Evolutionary conservation across 345 rosid genomes (phyloP).

Genomic region (Moricandia moricandioides): DNA sequence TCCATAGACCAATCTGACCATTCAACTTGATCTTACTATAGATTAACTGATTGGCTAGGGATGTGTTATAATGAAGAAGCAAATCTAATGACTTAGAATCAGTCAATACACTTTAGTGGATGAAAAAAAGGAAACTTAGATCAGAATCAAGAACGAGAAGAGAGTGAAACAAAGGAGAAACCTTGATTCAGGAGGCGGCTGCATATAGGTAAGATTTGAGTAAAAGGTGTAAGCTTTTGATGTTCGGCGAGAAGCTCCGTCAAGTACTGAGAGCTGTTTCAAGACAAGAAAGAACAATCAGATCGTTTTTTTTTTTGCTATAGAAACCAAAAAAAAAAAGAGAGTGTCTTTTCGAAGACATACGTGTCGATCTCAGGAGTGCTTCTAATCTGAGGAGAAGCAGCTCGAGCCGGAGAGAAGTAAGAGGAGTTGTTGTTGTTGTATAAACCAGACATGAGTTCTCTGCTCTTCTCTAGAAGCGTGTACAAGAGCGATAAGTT

Average conservation of each 20-base stretch:
- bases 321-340: not conserved
- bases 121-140: not conserved
- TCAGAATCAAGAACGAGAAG: slow-evolving; percentile 21
- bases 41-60: not conserved
- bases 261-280: slow-evolving; percentile 68
- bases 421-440: slow-evolving; percentile 74
- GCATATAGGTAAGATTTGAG: slow-evolving; percentile 83
- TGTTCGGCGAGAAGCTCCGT: slow-evolving; percentile 90
- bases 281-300: not conserved
- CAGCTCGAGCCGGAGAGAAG: slow-evolving; percentile 96
- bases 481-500: not conserved
- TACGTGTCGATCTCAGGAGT: slow-evolving; percentile 92
- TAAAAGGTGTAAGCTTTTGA: slow-evolving; percentile 94
- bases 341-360: slow-evolving; percentile 21
- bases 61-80: too few relatives aligned
- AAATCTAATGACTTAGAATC: too few relatives aligned
- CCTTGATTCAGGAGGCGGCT: slow-evolving; percentile 94
- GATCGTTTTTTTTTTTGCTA: not conserved
- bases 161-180: slow-evolving; percentile 31
- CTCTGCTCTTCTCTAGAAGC: slow-evolving; percentile 5
- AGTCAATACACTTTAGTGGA: too few relatives aligned
- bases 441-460: slow-evolving; percentile 79
- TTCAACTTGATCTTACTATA: slow-evolving; percentile 15
- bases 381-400: slow-evolving; percentile 97
- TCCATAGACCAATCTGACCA: not conserved